phyloP scores from a whole-genome alignment of 768 basidiomycete species.

The Pisolithus marmoratus region DNA sequence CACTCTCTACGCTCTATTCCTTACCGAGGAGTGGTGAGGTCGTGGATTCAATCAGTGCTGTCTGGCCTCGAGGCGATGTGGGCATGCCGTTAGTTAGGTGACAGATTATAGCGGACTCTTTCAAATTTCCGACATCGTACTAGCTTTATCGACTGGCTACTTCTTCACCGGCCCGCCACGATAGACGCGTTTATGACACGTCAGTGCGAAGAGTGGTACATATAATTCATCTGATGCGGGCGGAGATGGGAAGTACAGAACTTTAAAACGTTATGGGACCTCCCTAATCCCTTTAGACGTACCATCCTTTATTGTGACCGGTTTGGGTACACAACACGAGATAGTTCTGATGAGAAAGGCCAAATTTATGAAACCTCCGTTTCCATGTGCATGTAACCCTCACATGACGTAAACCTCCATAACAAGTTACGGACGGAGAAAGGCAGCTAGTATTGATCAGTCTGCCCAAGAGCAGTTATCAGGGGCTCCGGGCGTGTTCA shows the following conservation, averaged over 20 bases:
- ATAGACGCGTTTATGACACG: not conserved
- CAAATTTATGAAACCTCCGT: not conserved
- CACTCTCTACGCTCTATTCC: not conserved
- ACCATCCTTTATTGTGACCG: not conserved
- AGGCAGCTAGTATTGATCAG: not conserved
- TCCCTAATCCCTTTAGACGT: not conserved
- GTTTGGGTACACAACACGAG: not conserved
- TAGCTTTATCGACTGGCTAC: not conserved
- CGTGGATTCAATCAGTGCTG: not conserved
- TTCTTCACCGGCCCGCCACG: not conserved
- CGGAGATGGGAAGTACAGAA: not conserved
- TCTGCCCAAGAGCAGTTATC: not conserved
- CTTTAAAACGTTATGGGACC: not conserved
- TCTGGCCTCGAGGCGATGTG: not conserved
- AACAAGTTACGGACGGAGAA: not conserved
- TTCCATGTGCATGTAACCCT: too few relatives aligned
- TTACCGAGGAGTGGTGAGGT: not conserved
- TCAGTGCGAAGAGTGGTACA: not conserved
- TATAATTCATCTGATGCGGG: not conserved
- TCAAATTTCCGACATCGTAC: not conserved
- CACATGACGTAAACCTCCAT: not conserved
- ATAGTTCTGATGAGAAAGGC: not conserved
- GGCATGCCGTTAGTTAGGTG: not conserved
- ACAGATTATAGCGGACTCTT: not conserved
- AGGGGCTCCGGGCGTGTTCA: too few relatives aligned